Conservation (phyloP, 805 yeast genomes). For the Saccharomyces mikatae region DNA sequence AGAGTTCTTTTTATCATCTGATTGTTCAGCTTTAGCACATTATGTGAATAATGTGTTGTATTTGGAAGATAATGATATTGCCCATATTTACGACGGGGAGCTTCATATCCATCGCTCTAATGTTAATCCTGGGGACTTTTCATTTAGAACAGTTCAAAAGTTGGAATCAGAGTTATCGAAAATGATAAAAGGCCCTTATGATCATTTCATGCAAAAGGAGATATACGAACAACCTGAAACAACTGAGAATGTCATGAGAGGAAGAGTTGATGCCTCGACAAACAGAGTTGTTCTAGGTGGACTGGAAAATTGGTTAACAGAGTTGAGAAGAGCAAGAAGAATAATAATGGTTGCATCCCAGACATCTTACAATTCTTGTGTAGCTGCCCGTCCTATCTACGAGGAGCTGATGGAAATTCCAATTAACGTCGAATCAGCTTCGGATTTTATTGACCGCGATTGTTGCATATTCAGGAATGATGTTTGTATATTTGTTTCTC, state of each 20-base stretch:
- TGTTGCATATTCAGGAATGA: conserved; percentile 97
- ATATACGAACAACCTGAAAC: conserved; percentile 98
- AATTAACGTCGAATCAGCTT: conserved; percentile 84
- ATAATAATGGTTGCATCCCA: conserved; percentile 98
- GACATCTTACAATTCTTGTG: conserved; percentile 97
- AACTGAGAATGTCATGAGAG: conserved; percentile 97
- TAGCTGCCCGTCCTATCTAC: conserved; percentile 92
- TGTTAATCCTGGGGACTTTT: conserved; percentile 74
- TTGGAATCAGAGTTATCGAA: conserved; percentile 94
- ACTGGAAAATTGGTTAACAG: conserved; percentile 69
- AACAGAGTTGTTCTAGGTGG: conserved; percentile 81
- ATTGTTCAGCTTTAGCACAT: conserved; percentile 91
- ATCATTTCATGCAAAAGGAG: conserved; percentile 97
- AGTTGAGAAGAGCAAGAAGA: conserved; percentile 89
- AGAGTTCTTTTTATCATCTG: conserved; percentile 92
- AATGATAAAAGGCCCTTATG: conserved; percentile 94
- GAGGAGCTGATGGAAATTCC: conserved; percentile 96
- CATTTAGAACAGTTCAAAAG: conserved; percentile 92
- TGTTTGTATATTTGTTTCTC: conserved; percentile 94
- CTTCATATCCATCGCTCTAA: conserved; percentile 95
- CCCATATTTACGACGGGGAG: conserved; percentile 96
- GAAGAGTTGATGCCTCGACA: conserved; percentile 88
- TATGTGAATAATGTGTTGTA: conserved; percentile 95
- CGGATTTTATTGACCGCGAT: conserved; percentile 87
- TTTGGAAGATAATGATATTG: conserved; percentile 97